phyloP scores from a whole-genome alignment of 495 filamentous ascomycete genomes.

The Jackrogersella multiformis region DNA sequence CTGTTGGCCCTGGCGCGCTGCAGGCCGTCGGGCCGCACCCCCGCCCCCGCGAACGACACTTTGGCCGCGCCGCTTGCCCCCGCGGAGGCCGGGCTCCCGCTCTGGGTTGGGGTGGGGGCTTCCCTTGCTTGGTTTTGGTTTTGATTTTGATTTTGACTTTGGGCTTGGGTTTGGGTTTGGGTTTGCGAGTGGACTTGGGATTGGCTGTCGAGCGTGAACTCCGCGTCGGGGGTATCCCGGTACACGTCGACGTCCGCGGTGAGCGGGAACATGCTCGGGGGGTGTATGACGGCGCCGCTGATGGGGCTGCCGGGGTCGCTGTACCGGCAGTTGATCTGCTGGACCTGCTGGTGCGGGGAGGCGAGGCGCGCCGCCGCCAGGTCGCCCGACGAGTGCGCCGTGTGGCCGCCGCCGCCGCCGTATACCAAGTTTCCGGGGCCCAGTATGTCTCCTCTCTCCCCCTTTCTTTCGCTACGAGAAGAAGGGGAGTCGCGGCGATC shows the following conservation, averaged over 20 bases:
- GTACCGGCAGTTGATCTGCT: slow-evolving; percentile 33
- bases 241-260: slow-evolving; percentile 1
- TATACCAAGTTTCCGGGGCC: neutral
- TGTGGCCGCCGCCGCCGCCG: neutral
- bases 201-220: no score
- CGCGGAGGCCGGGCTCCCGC: no score
- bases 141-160: no score
- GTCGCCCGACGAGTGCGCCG: slow-evolving; percentile 8
- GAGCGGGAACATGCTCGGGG: slow-evolving; percentile 28
- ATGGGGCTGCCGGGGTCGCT: slow-evolving; percentile 36
- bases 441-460: neutral
- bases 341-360: slow-evolving; percentile 3
- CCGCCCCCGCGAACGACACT: slow-evolving; percentile 16
- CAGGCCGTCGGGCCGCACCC: neutral
- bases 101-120: neutral
- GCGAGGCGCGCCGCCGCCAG: neutral
- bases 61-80: neutral
- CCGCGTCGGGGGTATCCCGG: neutral
- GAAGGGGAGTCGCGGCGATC: no score
- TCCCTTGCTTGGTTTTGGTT: no score
- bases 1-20: slow-evolving; percentile 11
- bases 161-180: no score
- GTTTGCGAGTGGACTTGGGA: no score
- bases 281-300: slow-evolving; percentile 33
- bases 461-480: neutral